Conservation (phyloP, 306 rosid genomes). For the Vigna hirtella region DNA sequence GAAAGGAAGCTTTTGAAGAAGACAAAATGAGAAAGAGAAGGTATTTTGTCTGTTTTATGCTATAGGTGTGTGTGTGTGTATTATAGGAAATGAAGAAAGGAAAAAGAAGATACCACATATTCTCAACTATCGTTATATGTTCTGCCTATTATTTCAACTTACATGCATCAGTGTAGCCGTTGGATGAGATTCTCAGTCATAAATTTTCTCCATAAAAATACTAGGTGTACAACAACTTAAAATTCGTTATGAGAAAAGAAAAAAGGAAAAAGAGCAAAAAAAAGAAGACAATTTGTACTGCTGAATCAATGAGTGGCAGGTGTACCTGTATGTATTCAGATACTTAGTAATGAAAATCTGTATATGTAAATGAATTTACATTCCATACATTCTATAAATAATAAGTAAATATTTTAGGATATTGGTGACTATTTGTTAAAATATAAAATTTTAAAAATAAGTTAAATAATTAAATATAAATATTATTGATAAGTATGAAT, state of each 20-base stretch:
- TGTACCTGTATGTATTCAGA: not conserved
- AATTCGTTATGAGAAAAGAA: not conserved
- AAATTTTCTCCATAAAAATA: not conserved
- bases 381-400: too few relatives aligned
- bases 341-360: not conserved
- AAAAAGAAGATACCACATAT: conserved; percentile 1
- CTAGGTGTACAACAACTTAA: not conserved
- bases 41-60: conserved; percentile 8
- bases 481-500: too few relatives aligned
- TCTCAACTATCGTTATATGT: not conserved
- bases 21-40: conserved; percentile 37
- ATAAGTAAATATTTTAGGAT: too few relatives aligned
- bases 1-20: conserved; percentile 34
- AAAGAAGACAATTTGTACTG: not conserved
- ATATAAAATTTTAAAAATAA: too few relatives aligned
- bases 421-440: too few relatives aligned
- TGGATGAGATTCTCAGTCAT: conserved; percentile 22
- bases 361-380: too few relatives aligned
- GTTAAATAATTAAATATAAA: too few relatives aligned
- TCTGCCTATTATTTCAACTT: not conserved
- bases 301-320: not conserved
- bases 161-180: not conserved
- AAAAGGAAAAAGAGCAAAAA: too few relatives aligned
- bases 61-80: not conserved
- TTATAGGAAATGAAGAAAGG: not conserved